Evolutionary conservation across 805 yeast species (phyloP), one percentile per base, ranked within the genome.

Genomic region (Kazachstania kunashirensis): DNA sequence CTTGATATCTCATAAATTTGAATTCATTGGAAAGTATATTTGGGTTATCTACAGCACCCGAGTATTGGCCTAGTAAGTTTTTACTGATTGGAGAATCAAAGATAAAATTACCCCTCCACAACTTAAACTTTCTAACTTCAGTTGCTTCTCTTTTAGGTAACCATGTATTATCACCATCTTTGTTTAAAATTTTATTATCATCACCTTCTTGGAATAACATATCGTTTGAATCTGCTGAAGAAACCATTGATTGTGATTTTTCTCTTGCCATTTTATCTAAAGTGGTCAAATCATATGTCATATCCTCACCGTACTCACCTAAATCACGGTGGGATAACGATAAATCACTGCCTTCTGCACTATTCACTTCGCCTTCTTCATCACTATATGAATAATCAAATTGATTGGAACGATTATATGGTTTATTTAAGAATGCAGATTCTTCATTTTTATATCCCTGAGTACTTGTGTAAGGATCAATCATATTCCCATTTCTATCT

Each of bases 81-180:
- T 74, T 71, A n/a, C 94, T 77, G 1, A 85, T 88, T 9, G 94
- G 95, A 53, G 94, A 85, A 59, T 85, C 95, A 41, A 85, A 69
- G 24, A 85, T 84, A 53, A 85, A 71, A 52, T 85, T 85, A 38
- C 95, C 95, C 43, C 73, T 70, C 54, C 59, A 56, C 25, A 59
- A 41, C 35, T 50, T 50, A 30, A 59, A 59, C 32, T 55, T 56
- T 33, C 58, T 51, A 6, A 55, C 41, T 25, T 50, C 48, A 7
- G 59, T 53, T 11, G 45, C 49, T 14, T 44, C 40, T 40, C 58
- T 49, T 12, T 33, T 37, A 15, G 41, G 42, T 20, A 27, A 15
- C 21, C 27, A 23, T 18, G 23, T 14, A 12, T 24, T 28, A 24
- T 19, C 29, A 24, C n/a, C 24, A 16, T 31, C 33, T 13, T 20